Evolutionary conservation across 2,329 filamentous ascomycete genomes (phyloP), one percentile per base, ranked within the genome.

Genomic region (Sphaerostilbella broomeana): DNA sequence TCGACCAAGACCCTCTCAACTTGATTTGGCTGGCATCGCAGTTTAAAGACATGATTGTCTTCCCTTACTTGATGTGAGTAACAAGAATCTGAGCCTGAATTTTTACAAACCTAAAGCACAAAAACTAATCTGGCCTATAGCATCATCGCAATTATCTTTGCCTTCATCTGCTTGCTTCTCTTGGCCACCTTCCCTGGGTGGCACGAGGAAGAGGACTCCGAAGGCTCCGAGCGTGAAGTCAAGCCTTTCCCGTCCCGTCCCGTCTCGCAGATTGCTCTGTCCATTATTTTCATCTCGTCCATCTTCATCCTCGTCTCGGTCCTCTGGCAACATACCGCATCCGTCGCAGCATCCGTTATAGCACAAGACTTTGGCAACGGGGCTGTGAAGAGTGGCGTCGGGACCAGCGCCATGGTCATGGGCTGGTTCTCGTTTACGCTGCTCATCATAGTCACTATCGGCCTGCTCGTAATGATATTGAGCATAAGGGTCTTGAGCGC

Each of bases 31-130:
- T 98, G 40, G 90, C 92, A 17, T 82, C 84, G 52, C 94, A 94
- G 50, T 98, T 98, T 69, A 97, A 97, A 64, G 88, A 97, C 63
- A 90, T 89, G 66, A 92, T 98, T 60, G 90, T 98, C 30, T 98
- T 98, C 60, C 92, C 92, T 8, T 98, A 97, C 58, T 69, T 98
- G 15, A 82, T 98, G 84, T 92, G 63, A 70, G 85, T 70, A n/a
- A 19, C 24, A 15, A n/a, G n/a, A n/a, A n/a, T n/a, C n/a, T n/a
- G n/a, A n/a, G n/a, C n/a, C n/a, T n/a, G n/a, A n/a, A n/a, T n/a
- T n/a, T n/a, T n/a, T n/a, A n/a, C n/a, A n/a, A n/a, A n/a, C n/a
- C n/a, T n/a, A n/a, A n/a, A n/a, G n/a, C n/a, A n/a, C n/a, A n/a
- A n/a, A n/a, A n/a, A n/a, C n/a, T n/a, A n/a, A n/a, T n/a, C n/a